These are phyloP conservation scores for Sistotremastrum suecicum DNA, from an alignment of 768 basidiomycete species.

Conservation along the genomic window DNA sequence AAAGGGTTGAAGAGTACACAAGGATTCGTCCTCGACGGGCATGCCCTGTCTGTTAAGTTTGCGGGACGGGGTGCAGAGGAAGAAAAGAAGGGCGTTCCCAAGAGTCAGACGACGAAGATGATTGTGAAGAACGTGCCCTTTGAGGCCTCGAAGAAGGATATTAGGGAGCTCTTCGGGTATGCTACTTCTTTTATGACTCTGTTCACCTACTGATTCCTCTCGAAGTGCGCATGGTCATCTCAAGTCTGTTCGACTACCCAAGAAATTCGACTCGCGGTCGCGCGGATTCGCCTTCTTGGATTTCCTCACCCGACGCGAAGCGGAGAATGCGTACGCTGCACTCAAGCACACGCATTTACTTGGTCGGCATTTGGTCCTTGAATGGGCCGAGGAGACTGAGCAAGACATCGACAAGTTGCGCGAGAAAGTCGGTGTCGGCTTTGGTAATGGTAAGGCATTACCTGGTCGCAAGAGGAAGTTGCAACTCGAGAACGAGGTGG, in stretches of 20 bases:
- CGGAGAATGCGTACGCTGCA: constrained; percentile 75
- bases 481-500: constrained; percentile 28
- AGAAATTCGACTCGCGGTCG: constrained; percentile 76
- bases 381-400: constrained; percentile 83
- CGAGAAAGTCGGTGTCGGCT: constrained; percentile 69
- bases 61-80: constrained; percentile 68
- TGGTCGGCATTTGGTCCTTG: constrained; percentile 85
- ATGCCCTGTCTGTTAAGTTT: constrained; percentile 70
- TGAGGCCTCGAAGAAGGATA: constrained; percentile 87
- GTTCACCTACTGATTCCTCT: not conserved
- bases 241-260: constrained; percentile 88
- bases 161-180: constrained; percentile 79
- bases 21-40: constrained; percentile 77
- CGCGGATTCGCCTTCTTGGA: constrained; percentile 97
- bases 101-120: constrained; percentile 77
- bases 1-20: constrained; percentile 66
- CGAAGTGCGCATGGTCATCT: constrained; percentile 76
- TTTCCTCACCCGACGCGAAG: constrained; percentile 80
- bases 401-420: constrained; percentile 64
- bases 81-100: constrained; percentile 24
- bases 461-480: constrained; percentile 70
- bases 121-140: constrained; percentile 98
- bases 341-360: constrained; percentile 91
- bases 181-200: constrained; percentile 15
- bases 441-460: constrained; percentile 49